Evolutionary conservation across 345 rosid species (phyloP).

Genomic region (Ricinus communis): DNA sequence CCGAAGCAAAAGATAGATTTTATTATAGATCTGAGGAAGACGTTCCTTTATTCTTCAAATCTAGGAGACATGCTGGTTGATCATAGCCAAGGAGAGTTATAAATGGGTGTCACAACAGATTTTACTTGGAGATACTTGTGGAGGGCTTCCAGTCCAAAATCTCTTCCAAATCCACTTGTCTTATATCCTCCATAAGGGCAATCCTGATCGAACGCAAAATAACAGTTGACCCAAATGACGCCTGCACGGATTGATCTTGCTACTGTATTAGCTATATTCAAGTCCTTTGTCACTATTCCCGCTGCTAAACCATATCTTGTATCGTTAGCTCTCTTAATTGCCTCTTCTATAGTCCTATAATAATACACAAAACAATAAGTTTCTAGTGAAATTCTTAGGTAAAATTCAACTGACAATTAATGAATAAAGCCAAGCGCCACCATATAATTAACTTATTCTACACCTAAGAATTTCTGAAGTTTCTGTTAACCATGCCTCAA

Average conservation of each 20-base stretch:
- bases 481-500: no score
- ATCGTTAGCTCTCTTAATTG: slow-evolving; percentile 56
- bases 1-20: no score
- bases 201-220: slow-evolving; percentile 55
- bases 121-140: slow-evolving; percentile 60
- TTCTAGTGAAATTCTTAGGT: no score
- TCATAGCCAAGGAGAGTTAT: slow-evolving; percentile 71
- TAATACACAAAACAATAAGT: not conserved
- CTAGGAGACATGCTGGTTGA: no score
- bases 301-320: slow-evolving; percentile 77
- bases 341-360: slow-evolving; percentile 71
- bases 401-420: no score
- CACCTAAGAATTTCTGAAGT: no score
- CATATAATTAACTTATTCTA: no score
- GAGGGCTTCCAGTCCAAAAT: slow-evolving; percentile 59
- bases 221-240: slow-evolving; percentile 69
- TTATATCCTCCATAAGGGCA: slow-evolving; percentile 72
- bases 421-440: no score
- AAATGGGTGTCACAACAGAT: slow-evolving; percentile 63
- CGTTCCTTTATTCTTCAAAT: no score
- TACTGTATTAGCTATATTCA: slow-evolving; percentile 64
- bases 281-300: slow-evolving; percentile 60
- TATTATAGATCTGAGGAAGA: no score
- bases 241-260: slow-evolving; percentile 74
- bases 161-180: slow-evolving; percentile 70